Conservation (phyloP, 169 alveolate genomes). For the Eimeria necatrix region DNA sequence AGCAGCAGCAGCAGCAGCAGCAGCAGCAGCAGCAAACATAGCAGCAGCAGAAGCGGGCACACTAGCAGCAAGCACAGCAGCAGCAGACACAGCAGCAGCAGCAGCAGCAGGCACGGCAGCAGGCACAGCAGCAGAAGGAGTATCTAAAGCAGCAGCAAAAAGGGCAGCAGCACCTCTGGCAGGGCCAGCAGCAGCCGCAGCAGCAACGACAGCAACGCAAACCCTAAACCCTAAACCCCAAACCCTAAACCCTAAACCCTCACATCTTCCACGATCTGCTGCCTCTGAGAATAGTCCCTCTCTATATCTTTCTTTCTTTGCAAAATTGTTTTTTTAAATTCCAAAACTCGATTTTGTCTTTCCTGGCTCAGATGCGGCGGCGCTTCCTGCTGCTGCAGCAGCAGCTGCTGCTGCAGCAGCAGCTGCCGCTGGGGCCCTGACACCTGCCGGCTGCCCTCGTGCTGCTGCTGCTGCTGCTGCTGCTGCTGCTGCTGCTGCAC, state of each 20-base stretch:
- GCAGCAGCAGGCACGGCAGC: too few relatives aligned
- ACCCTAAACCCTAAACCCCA: background rate
- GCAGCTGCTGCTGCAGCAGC: slow-evolving; percentile 9
- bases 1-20: slow-evolving; percentile 21
- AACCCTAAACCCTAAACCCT: background rate
- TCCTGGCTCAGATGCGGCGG: background rate
- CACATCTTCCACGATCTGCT: slow-evolving; percentile 4
- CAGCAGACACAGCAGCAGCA: background rate
- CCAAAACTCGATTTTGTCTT: slow-evolving; percentile 35
- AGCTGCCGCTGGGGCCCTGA: too few relatives aligned
- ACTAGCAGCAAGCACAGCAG: slow-evolving; percentile 2
- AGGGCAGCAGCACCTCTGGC: too few relatives aligned
- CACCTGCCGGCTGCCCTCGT: too few relatives aligned
- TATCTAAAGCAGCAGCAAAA: too few relatives aligned
- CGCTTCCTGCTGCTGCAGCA: background rate
- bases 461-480: background rate
- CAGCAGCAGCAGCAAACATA: background rate
- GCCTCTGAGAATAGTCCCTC: background rate
- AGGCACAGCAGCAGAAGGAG: too few relatives aligned
- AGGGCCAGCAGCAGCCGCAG: too few relatives aligned
- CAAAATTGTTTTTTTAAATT: slow-evolving; percentile 13
- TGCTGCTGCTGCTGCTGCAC: slow-evolving; percentile 17
- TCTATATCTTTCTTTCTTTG: slow-evolving; percentile 16
- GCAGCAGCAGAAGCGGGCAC: background rate
- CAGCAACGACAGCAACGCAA: background rate